phyloP scores from a whole-genome alignment of 768 basidiomycete species.

The Podaxis pistillaris region DNA sequence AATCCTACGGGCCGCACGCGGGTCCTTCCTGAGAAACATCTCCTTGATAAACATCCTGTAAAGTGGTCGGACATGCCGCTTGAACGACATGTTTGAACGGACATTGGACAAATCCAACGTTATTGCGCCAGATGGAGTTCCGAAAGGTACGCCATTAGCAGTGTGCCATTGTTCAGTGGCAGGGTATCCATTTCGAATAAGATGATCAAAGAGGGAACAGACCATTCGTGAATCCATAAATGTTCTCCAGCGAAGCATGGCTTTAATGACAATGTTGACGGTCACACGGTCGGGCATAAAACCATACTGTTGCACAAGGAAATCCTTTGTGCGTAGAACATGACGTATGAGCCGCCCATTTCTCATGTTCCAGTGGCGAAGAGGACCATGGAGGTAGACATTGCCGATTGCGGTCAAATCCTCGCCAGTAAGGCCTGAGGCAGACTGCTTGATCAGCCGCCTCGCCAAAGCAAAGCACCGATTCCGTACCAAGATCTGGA shows the following conservation, averaged over 20 bases:
- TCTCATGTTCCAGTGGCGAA: slow-evolving; percentile 29
- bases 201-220: slow-evolving; percentile 60
- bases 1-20: slow-evolving; percentile 48
- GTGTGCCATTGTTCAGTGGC: slow-evolving; percentile 29
- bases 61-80: slow-evolving; percentile 62
- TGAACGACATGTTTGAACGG: slow-evolving; percentile 47
- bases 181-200: slow-evolving; percentile 61
- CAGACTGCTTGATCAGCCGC: slow-evolving; percentile 32
- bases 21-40: slow-evolving; percentile 55
- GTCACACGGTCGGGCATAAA: slow-evolving; percentile 71
- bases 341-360: slow-evolving; percentile 47
- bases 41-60: slow-evolving; percentile 74
- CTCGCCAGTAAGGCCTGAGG: slow-evolving; percentile 23
- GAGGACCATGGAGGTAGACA: slow-evolving; percentile 47
- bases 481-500: slow-evolving; percentile 39
- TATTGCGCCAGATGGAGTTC: slow-evolving; percentile 26
- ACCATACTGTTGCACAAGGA: slow-evolving; percentile 40
- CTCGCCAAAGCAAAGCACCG: slow-evolving; percentile 44
- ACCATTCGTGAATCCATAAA: slow-evolving; percentile 42
- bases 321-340: slow-evolving; percentile 36
- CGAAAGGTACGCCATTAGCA: slow-evolving; percentile 42
- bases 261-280: slow-evolving; percentile 65
- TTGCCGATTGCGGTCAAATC: slow-evolving; percentile 52
- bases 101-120: slow-evolving; percentile 35
- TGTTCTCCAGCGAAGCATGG: slow-evolving; percentile 50